phyloP scores from a whole-genome alignment of 2,329 filamentous ascomycete genomes.

The Aureobasidium namibiae region DNA sequence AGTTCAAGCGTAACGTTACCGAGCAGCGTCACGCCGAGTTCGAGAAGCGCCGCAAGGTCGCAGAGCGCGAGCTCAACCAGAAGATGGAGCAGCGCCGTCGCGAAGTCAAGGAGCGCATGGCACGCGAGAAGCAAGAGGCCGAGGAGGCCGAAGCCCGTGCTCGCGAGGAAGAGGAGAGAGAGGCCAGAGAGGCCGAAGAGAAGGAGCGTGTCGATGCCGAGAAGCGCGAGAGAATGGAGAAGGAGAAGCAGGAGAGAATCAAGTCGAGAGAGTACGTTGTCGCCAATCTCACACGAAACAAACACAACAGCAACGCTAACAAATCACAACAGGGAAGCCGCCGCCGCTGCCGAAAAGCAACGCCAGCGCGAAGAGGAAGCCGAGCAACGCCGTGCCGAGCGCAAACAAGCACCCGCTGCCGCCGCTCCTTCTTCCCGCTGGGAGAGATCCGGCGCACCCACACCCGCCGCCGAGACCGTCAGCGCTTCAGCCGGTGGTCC shows the following conservation, averaged over 20 bases:
- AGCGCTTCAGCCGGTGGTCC: constrained; percentile 46
- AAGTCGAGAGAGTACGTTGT: constrained; percentile 49
- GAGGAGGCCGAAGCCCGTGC: constrained; percentile 75
- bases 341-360: constrained; percentile 58
- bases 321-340: constrained; percentile 44
- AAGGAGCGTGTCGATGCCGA: constrained; percentile 72
- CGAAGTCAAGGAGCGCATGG: constrained; percentile 75
- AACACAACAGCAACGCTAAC: constrained; percentile 25
- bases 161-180: constrained; percentile 78
- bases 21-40: constrained; percentile 90
- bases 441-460: constrained; percentile 28
- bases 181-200: constrained; percentile 75
- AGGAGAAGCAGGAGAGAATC: constrained; percentile 57
- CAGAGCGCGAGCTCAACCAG: constrained; percentile 86
- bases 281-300: constrained; percentile 14
- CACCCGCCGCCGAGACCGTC: constrained; percentile 36
- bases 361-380: constrained; percentile 82
- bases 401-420: constrained; percentile 37
- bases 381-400: constrained; percentile 62
- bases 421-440: constrained; percentile 30
- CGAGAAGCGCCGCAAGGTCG: constrained; percentile 83
- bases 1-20: constrained; percentile 72
- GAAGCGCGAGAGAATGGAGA: constrained; percentile 62
- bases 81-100: constrained; percentile 82
- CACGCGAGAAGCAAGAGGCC: constrained; percentile 72